Conservation (phyloP, 2,329 filamentous ascomycete species). For the Pestalotiopsis sp. region DNA sequence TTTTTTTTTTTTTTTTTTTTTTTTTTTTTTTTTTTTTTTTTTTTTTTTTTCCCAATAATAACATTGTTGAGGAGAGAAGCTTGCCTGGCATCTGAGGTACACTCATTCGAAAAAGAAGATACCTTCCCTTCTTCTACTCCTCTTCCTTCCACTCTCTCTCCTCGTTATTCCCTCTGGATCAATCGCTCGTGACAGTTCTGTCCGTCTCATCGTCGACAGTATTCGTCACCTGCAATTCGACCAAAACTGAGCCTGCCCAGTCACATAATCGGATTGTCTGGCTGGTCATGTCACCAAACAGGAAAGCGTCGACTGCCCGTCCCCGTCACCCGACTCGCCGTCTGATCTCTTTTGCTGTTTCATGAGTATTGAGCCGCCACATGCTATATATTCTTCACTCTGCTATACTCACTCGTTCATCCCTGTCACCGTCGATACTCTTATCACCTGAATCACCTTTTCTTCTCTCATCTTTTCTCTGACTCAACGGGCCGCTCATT, state of each 20-base stretch:
- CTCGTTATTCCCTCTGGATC: background rate
- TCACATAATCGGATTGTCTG: too few species aligned
- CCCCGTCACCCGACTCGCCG: background rate
- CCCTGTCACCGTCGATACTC: too few species aligned
- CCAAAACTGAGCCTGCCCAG: too few species aligned
- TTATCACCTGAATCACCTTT: too few species aligned
- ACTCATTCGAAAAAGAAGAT: too few species aligned
- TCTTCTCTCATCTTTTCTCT: too few species aligned
- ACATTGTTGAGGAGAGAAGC: too few species aligned
- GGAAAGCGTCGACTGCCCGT: background rate
- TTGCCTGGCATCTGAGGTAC: too few species aligned
- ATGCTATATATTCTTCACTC: background rate
- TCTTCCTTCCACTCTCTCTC: background rate
- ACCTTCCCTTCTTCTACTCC: background rate
- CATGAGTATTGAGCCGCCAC: slow-evolving; percentile 1
- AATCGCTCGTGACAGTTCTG: background rate
- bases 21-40: too few species aligned
- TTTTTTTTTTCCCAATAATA: too few species aligned
- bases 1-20: too few species aligned
- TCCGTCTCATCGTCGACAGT: background rate
- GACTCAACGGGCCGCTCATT: too few species aligned
- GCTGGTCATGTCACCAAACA: background rate
- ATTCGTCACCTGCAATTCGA: background rate
- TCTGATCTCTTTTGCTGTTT: background rate
- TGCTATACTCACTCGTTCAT: background rate